phyloP scores from a whole-genome alignment of 768 basidiomycete genomes.

The Boletus huronensis region DNA sequence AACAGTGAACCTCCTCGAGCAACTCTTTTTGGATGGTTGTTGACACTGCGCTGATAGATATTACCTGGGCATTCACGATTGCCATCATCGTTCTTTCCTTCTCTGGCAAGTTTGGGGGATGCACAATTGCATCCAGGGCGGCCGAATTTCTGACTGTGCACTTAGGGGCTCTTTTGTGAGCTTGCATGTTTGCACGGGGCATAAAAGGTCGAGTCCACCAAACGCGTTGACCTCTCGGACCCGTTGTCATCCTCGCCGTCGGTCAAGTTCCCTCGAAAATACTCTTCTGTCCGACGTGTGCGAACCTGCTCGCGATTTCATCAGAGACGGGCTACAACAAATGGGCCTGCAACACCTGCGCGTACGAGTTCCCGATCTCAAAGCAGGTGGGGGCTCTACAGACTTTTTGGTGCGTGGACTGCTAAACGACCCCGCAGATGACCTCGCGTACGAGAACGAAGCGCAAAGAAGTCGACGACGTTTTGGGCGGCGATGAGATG shows the following conservation, averaged over 20 bases:
- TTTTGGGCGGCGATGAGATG: slow-evolving; percentile 88
- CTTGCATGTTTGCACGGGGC: not conserved
- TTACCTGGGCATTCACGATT: slow-evolving; percentile 86
- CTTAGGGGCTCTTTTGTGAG: slow-evolving; percentile 1
- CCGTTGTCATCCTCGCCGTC: too few relatives aligned
- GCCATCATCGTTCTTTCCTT: slow-evolving; percentile 80
- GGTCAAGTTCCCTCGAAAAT: slow-evolving; percentile 36
- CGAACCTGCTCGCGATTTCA: slow-evolving; percentile 80
- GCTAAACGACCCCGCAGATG: slow-evolving; percentile 52
- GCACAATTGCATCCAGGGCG: slow-evolving; percentile 62
- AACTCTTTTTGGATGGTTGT: not conserved
- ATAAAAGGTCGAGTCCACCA: not conserved
- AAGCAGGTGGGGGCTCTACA: slow-evolving; percentile 20
- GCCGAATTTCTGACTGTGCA: slow-evolving; percentile 28
- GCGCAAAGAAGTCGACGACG: slow-evolving; percentile 93
- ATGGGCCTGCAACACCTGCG: slow-evolving; percentile 91
- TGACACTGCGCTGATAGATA: slow-evolving; percentile 38
- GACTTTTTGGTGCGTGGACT: too few relatives aligned
- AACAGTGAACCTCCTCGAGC: slow-evolving; percentile 43
- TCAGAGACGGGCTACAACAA: slow-evolving; percentile 80
- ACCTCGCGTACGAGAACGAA: slow-evolving; percentile 83
- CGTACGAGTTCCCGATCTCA: slow-evolving; percentile 72
- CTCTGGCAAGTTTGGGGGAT: slow-evolving; percentile 85
- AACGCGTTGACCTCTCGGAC: not conserved
- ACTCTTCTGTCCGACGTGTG: slow-evolving; percentile 94